A percentile compares a stretch with the other conserved stretches of the same genome.
Conservation (phyloP, 2,329 filamentous ascomycete species). For the Aspergillus hiratsukae region DNA sequence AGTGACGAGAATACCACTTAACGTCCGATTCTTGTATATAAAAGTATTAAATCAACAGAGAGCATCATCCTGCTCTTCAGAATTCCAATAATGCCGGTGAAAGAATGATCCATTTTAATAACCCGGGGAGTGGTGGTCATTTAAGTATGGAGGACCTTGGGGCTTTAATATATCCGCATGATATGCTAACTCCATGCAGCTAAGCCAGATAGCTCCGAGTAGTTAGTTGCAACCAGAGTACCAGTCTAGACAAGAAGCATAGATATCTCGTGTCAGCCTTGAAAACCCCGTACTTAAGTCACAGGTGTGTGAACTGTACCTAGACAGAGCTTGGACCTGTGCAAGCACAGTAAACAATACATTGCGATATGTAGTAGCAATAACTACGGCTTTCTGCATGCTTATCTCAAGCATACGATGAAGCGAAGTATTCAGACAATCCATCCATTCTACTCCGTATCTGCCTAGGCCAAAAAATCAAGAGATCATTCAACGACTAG, state of each 20-base stretch:
- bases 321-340: not conserved
- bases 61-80: not conserved
- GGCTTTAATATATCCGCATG: not conserved
- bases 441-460: not conserved
- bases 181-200: not conserved
- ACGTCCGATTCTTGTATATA: slow-evolving; percentile 17
- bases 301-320: not conserved
- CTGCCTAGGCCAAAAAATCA: not conserved
- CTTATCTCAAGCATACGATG: not conserved
- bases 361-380: no score
- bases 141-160: not conserved
- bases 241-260: no score
- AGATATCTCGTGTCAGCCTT: not conserved
- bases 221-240: not conserved
- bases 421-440: not conserved
- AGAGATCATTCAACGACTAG: not conserved
- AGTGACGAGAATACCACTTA: slow-evolving; percentile 14
- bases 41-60: not conserved
- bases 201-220: not conserved
- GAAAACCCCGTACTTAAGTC: no score
- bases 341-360: not conserved
- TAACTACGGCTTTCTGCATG: not conserved
- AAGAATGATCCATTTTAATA: not conserved
- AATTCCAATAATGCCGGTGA: not conserved
- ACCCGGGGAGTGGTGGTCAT: no score